Evolutionary conservation across 495 filamentous ascomycete genomes (phyloP).

Genomic region (Cairneyella variabilis): DNA sequence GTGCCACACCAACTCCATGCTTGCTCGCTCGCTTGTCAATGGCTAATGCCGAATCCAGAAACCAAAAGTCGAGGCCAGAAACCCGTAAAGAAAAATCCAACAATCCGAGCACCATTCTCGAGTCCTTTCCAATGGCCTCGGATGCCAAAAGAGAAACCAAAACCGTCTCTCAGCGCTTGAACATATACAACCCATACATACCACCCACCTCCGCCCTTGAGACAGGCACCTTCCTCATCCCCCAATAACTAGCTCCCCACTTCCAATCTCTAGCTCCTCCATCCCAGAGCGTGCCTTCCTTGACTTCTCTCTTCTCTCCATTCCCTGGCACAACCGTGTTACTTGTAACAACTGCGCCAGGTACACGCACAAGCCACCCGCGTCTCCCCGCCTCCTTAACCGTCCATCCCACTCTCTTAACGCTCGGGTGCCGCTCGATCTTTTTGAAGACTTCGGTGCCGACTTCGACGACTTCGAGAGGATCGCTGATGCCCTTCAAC

Average conservation of each 20-base stretch:
- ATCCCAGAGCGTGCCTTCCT: no score
- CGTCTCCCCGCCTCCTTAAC: slow-evolving; percentile 63
- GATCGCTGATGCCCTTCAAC: slow-evolving; percentile 53
- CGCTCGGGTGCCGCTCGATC: slow-evolving; percentile 26
- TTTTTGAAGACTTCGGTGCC: slow-evolving; percentile 57
- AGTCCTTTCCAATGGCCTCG: no score
- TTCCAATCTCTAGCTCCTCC: slow-evolving; percentile 59
- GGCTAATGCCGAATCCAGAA: no score
- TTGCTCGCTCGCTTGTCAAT: no score
- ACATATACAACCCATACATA: slow-evolving; percentile 86
- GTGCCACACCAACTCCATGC: no score
- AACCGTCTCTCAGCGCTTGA: slow-evolving; percentile 51
- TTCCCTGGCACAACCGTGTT: no score
- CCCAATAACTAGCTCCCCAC: slow-evolving; percentile 87
- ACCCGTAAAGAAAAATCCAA: no score
- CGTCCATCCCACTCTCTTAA: slow-evolving; percentile 58
- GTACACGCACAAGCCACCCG: slow-evolving; percentile 62
- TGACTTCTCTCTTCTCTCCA: no score
- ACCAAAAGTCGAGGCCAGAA: no score
- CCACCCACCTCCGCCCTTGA: slow-evolving; percentile 75
- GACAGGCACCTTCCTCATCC: slow-evolving; percentile 81
- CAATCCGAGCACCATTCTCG: no score
- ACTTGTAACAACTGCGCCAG: slow-evolving; percentile 26
- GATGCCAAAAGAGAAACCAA: no score
- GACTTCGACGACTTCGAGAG: slow-evolving; percentile 77